Evolutionary conservation across 306 rosid genomes (phyloP).

Genomic region (Castanea mollissima): DNA sequence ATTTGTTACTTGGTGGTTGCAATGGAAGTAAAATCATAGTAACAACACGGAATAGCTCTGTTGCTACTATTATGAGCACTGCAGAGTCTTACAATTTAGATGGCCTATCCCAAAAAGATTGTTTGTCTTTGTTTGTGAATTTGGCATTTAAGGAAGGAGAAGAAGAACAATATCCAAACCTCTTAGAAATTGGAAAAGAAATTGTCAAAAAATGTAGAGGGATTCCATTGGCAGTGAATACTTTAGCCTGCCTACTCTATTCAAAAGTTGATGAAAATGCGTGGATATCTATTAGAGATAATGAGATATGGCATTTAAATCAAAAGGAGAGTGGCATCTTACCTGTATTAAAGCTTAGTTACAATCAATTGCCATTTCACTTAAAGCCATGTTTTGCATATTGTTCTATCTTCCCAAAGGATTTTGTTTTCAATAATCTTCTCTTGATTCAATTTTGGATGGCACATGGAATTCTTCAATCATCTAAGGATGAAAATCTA

Average conservation of each 20-base stretch:
- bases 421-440: background rate
- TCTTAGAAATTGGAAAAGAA: conserved; percentile 1
- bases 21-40: background rate
- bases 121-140: conserved; percentile 6
- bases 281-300: background rate
- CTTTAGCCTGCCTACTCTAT: background rate
- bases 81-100: background rate
- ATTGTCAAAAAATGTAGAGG: conserved; percentile 17
- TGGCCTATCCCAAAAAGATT: background rate
- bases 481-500: background rate
- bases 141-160: conserved; percentile 14
- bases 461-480: conserved; percentile 25
- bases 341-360: conserved; percentile 12
- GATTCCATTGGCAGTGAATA: conserved; percentile 17
- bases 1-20: background rate
- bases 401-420: background rate
- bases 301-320: conserved; percentile 15
- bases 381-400: conserved; percentile 21
- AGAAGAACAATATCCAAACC: background rate
- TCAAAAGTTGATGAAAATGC: background rate
- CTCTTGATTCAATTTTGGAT: conserved; percentile 18
- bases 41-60: background rate
- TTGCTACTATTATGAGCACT: background rate
- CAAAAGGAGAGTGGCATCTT: background rate
- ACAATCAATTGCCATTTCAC: conserved; percentile 8